A percentile compares a stretch with the other conserved stretches of the same genome.
phyloP scores from a whole-genome alignment of 2,329 filamentous ascomycete species.

The Aspergillus persii region DNA sequence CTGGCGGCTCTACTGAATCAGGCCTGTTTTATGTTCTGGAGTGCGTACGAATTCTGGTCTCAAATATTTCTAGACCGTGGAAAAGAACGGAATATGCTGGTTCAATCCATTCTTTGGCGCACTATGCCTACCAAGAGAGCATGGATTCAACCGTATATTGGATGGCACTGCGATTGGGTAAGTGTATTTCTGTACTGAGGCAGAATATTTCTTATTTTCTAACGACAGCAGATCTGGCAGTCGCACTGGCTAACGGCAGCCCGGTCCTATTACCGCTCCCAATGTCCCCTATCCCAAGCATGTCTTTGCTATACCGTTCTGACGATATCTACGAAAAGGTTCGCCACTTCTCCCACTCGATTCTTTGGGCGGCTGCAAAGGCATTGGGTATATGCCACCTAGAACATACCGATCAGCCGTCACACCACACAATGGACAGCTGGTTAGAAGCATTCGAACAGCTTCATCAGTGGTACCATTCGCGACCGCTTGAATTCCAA shows the following conservation, averaged over 20 bases:
- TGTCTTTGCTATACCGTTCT: conserved; percentile 6
- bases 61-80: conserved; percentile 18
- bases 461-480: conserved; percentile 28
- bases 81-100: conserved; percentile 5
- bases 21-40: conserved; percentile 17
- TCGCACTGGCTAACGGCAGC: conserved; percentile 23
- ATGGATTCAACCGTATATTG: conserved; percentile 29
- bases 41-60: conserved; percentile 13
- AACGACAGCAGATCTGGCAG: conserved; percentile 20
- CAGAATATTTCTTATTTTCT: neutral
- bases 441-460: conserved; percentile 27
- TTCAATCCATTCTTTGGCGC: conserved; percentile 5
- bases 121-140: conserved; percentile 14
- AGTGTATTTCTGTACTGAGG: neutral
- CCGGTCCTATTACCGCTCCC: conserved; percentile 18
- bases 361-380: conserved; percentile 28
- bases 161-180: conserved; percentile 29
- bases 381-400: conserved; percentile 19
- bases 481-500: conserved; percentile 26
- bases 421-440: conserved; percentile 7
- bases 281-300: conserved; percentile 11
- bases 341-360: conserved; percentile 21
- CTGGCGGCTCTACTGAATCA: conserved; percentile 10
- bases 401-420: conserved; percentile 11
- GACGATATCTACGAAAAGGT: conserved; percentile 19